A percentile compares a stretch with the other conserved stretches of the same genome.
Evolutionary conservation across 2,329 filamentous ascomycete genomes (phyloP).

Genomic region (Spiromastix sp.): DNA sequence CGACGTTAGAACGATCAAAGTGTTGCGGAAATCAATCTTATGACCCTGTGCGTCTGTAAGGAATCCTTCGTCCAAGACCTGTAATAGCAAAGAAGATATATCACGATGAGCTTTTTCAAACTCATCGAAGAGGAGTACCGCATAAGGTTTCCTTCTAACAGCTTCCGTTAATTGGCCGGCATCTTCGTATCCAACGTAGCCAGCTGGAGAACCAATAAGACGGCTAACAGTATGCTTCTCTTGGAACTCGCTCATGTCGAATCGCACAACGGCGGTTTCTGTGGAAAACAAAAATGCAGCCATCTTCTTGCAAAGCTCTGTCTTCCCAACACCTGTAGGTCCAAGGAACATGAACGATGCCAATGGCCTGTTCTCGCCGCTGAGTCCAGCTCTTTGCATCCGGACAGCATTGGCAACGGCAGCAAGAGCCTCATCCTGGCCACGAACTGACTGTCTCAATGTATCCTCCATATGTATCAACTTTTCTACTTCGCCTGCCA

Average conservation of each 20-base stretch:
- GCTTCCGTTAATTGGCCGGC: slow-evolving; percentile 93
- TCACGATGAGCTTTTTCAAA: slow-evolving; percentile 97
- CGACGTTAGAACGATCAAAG: slow-evolving; percentile 89
- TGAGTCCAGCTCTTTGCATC: slow-evolving; percentile 84
- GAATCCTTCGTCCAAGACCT: slow-evolving; percentile 93
- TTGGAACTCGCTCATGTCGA: slow-evolving; percentile 97
- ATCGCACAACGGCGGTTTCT: slow-evolving; percentile 79
- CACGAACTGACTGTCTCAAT: slow-evolving; percentile 70
- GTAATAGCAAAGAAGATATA: slow-evolving; percentile 81
- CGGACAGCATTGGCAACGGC: slow-evolving; percentile 88
- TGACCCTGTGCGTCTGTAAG: slow-evolving; percentile 91
- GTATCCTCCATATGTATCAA: slow-evolving; percentile 92
- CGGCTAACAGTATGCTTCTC: slow-evolving; percentile 94
- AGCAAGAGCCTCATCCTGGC: slow-evolving; percentile 86
- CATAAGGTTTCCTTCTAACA: slow-evolving; percentile 88
- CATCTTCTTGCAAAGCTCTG: slow-evolving; percentile 92
- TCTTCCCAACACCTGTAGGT: slow-evolving; percentile 94
- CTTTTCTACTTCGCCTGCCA: slow-evolving; percentile 88
- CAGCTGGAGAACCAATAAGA: slow-evolving; percentile 84
- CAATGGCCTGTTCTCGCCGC: slow-evolving; percentile 79
- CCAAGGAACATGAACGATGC: slow-evolving; percentile 98
- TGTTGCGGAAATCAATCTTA: slow-evolving; percentile 94
- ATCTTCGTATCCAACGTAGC: slow-evolving; percentile 94
- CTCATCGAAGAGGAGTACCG: slow-evolving; percentile 89
- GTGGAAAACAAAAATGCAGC: slow-evolving; percentile 89